These are phyloP conservation scores for Ensete glaucum DNA, from an alignment of 176 grass and related monocot species.

Conservation along the genomic window DNA sequence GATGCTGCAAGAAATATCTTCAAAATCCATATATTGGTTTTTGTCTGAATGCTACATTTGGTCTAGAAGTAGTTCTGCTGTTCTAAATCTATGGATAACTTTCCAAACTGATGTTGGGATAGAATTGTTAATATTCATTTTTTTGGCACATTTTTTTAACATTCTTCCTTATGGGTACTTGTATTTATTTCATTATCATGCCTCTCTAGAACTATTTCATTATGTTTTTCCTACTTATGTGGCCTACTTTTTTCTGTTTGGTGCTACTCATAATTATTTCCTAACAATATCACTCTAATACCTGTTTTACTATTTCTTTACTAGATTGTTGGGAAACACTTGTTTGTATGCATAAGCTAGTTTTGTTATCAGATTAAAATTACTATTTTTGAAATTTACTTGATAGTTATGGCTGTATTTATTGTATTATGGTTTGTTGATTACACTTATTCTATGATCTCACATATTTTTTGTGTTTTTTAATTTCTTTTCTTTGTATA, in stretches of 20 bases:
- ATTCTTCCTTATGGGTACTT: too few species aligned
- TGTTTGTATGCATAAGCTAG: too few species aligned
- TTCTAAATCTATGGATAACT: background rate
- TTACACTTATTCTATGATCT: background rate
- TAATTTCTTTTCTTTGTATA: conserved; percentile 30
- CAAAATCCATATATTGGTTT: background rate
- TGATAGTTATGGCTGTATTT: background rate
- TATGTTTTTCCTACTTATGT: too few species aligned
- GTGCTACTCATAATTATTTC: too few species aligned
- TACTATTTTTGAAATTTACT: background rate
- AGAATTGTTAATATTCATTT: background rate
- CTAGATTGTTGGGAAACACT: too few species aligned
- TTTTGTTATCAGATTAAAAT: too few species aligned
- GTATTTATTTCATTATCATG: too few species aligned
- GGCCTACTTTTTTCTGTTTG: too few species aligned
- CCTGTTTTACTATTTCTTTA: too few species aligned
- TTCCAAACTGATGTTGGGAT: background rate
- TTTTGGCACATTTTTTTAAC: background rate
- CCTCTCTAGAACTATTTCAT: too few species aligned
- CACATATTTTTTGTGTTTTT: background rate
- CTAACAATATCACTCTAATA: too few species aligned
- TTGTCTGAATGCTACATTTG: background rate
- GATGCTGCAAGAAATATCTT: background rate
- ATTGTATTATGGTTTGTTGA: background rate
- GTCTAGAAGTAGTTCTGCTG: background rate